Conservation (phyloP, 1,139 yeast genomes). For the Pichia sp. region DNA sequence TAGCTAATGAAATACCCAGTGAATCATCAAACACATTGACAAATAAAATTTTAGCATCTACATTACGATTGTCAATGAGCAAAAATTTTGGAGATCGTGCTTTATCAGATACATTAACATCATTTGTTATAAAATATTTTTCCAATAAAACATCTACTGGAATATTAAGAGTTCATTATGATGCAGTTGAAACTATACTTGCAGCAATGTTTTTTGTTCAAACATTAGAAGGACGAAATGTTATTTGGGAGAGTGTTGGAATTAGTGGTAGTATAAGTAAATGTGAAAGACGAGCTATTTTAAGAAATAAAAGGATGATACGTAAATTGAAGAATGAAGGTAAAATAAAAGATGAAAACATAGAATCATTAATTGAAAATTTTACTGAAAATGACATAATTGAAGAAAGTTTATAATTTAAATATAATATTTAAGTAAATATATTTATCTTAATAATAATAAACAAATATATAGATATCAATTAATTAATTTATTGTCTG, state of each 20-base stretch:
- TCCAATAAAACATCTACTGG: constrained; percentile 81
- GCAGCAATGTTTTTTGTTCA: constrained; percentile 67
- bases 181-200: constrained; percentile 53
- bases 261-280: constrained; percentile 88
- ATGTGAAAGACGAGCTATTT: constrained; percentile 62
- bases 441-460: neutral
- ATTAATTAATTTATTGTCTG: constrained; percentile 49
- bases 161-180: constrained; percentile 70
- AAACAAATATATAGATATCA: too few species aligned
- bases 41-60: constrained; percentile 9
- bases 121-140: constrained; percentile 56
- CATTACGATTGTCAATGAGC: constrained; percentile 41
- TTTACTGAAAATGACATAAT: neutral
- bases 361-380: neutral
- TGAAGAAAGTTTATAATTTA: constrained; percentile 2
- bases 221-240: constrained; percentile 44
- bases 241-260: constrained; percentile 57
- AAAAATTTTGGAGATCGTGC: constrained; percentile 76
- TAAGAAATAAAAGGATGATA: constrained; percentile 7
- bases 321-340: constrained; percentile 1
- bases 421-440: neutral
- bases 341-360: neutral
- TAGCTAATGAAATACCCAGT: constrained; percentile 1
- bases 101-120: constrained; percentile 53
- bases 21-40: constrained; percentile 7